phyloP scores from a whole-genome alignment of 2,329 filamentous ascomycete species.

The Scedosporium minutisporum region DNA sequence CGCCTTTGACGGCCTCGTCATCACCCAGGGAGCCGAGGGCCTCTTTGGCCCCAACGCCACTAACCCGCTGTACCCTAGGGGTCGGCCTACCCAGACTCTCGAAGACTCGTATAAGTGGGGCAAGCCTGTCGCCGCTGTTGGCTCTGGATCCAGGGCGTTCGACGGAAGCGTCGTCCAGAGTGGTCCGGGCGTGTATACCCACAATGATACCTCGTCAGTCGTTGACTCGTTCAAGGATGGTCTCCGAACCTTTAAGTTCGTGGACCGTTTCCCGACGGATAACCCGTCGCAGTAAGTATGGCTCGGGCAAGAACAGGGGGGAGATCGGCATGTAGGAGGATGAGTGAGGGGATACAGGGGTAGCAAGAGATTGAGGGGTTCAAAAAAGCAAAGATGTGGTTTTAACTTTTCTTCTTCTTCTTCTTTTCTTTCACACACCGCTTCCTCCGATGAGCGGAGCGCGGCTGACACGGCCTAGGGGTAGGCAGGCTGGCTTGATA shows the following conservation, averaged over 20 bases:
- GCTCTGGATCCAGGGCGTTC: conserved; percentile 28
- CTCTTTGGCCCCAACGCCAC: conserved; percentile 35
- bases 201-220: conserved; percentile 24
- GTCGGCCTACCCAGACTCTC: conserved; percentile 54
- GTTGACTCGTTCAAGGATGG: conserved; percentile 44
- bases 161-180: conserved; percentile 32
- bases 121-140: conserved; percentile 57
- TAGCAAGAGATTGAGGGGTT: no score
- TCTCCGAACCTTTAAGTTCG: conserved; percentile 55
- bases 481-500: no score
- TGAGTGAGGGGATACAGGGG: no score
- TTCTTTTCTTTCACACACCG: no score
- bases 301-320: neutral
- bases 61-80: conserved; percentile 52
- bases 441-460: no score
- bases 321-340: neutral
- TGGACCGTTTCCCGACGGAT: conserved; percentile 53
- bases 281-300: conserved; percentile 8
- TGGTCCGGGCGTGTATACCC: conserved; percentile 31
- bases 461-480: no score
- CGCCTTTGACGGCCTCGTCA: conserved; percentile 53
- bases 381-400: no score
- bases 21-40: conserved; percentile 41
- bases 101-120: conserved; percentile 56
- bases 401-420: no score